phyloP scores from a whole-genome alignment of 306 rosid genomes.

The Datisca glomerata region DNA sequence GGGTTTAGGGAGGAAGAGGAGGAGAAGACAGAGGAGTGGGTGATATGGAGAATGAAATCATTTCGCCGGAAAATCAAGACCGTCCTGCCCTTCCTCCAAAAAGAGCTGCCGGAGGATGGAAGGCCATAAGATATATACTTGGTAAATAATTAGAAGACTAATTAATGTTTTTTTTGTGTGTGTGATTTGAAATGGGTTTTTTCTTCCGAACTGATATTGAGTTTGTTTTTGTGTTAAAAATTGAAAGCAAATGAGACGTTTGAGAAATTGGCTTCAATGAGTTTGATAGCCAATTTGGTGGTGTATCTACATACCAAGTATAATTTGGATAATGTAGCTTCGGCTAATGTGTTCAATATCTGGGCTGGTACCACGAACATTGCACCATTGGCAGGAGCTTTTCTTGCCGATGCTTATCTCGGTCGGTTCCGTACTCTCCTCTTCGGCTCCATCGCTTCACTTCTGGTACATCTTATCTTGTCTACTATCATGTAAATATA shows the following conservation, averaged over 20 bases:
- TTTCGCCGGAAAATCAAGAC: neutral
- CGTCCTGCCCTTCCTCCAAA: neutral
- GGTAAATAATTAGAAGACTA: neutral
- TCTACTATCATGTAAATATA: too few species aligned
- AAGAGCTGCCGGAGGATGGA: conserved; percentile 2
- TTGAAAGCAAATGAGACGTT: conserved; percentile 50
- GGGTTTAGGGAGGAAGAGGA: neutral
- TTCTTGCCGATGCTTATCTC: conserved; percentile 31
- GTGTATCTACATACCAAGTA: conserved; percentile 42
- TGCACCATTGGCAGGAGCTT: conserved; percentile 44
- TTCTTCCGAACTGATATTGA: too few species aligned
- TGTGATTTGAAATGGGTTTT: neutral
- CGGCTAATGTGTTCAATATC: conserved; percentile 37
- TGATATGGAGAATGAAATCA: neutral
- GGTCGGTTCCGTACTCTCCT: conserved; percentile 43
- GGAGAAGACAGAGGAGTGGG: neutral
- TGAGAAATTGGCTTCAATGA: conserved; percentile 63
- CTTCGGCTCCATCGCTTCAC: conserved; percentile 28
- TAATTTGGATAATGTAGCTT: conserved; percentile 30
- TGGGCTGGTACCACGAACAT: conserved; percentile 51
- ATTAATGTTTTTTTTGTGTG: neutral
- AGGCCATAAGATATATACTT: conserved; percentile 9
- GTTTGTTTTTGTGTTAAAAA: neutral
- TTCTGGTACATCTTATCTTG: conserved; percentile 23
- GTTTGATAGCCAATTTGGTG: conserved; percentile 41